Base-by-base conservation (phyloP, 2,329 filamentous ascomycete genomes). In the Colletotrichum theobromicola region DNA sequence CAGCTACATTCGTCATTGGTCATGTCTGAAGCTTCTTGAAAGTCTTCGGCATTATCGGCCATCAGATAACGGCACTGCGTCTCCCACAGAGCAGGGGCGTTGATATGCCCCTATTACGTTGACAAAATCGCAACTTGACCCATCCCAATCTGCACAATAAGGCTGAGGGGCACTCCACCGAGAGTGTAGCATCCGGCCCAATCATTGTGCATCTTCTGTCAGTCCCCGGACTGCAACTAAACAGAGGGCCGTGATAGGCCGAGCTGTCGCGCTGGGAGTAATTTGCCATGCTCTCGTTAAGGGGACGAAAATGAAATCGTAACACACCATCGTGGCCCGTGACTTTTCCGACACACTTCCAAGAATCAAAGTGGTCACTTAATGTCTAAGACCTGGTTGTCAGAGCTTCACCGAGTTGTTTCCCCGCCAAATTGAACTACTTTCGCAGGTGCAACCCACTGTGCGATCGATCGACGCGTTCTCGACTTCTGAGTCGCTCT, bases 71-170 rank as follows among this genome's bases (percentile, higher is more conserved):
- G 35, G 37, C 24, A 34, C 24, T 35, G 30, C 30, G 21, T 18
- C 30, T 67, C 3, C 18, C 8, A 42, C 16, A 65, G 7, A 35
- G 24, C 35, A 61, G 35, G 66, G 66, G 57, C 37, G 10, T 50
- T 53, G 37, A 61, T 68, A 68, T 42, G 32, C 55, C 64, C 53
- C 66, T 68, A 68, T 68, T 68, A 68, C 55, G 66, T 68, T 68
- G 66, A 26, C 24, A 46, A 61, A 68, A 60, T 30, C 61, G 21
- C 35, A 28, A n/a, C 26, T 28, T 46, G 35, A n/a, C 61, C 61
- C 61, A 50, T 64, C 61, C 46, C 61, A 64, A 64, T 63, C 70
- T 70, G 35, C 71, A 26, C 71, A 65, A 24, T 74, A 74, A 74
- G 72, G 72, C 72, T 74, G 72, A 74, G 66, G 55, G 35, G 55